These are phyloP conservation scores for Termitomyces sp. DNA, from an alignment of 768 basidiomycete species.

Conservation along the genomic window DNA sequence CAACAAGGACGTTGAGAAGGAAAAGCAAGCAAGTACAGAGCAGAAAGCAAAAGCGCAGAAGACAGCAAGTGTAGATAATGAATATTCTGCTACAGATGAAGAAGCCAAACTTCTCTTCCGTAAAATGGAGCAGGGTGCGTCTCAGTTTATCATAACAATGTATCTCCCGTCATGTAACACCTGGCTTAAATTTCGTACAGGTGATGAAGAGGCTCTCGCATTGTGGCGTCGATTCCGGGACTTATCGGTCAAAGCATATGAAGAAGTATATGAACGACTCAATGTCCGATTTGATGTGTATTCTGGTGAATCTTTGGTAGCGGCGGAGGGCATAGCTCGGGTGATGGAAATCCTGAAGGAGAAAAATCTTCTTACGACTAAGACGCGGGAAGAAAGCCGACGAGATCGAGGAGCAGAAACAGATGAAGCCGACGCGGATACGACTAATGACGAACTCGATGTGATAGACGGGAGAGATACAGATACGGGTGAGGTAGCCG, in stretches of 20 bases:
- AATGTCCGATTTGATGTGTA: conserved; percentile 92
- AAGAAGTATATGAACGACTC: conserved; percentile 78
- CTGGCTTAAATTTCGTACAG: conserved; percentile 19
- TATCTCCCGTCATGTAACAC: too few species aligned
- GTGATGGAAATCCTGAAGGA: conserved; percentile 64
- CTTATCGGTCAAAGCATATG: conserved; percentile 83
- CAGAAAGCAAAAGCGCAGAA: conserved; percentile 42
- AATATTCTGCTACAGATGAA: conserved; percentile 91
- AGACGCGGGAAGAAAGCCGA: conserved; percentile 1
- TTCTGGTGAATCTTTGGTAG: conserved; percentile 81
- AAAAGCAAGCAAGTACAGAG: conserved; percentile 23
- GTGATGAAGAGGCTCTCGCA: conserved; percentile 74
- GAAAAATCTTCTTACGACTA: conserved; percentile 44
- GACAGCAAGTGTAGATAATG: conserved; percentile 17
- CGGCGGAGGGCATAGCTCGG: conserved; percentile 62
- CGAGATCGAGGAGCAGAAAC: background rate
- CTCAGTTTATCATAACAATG: background rate
- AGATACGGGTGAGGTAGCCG: background rate
- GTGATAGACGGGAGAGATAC: background rate
- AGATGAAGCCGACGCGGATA: background rate
- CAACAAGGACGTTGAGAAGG: conserved; percentile 58
- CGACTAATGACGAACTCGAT: background rate
- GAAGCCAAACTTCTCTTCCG: conserved; percentile 33
- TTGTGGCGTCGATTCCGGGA: conserved; percentile 93
- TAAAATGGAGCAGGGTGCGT: conserved; percentile 7